Conservation (phyloP, 2,329 filamentous ascomycete species). For the Penicillium sp. region DNA sequence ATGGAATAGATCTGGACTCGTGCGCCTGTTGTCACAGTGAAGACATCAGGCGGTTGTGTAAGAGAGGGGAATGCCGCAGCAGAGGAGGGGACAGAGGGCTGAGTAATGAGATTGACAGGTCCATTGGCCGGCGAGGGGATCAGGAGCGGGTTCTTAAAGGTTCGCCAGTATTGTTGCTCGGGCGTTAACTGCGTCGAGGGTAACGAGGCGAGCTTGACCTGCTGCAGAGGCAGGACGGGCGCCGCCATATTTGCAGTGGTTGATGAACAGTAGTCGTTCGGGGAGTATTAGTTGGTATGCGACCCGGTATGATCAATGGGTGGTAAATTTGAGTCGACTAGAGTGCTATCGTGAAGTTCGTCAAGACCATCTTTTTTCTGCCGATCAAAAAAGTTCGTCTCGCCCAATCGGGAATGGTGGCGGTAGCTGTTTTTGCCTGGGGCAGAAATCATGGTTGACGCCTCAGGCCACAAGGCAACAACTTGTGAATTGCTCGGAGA, state of each 20-base stretch:
- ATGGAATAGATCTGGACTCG: conserved; percentile 92
- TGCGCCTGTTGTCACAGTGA: conserved; percentile 91
- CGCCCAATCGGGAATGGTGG: conserved; percentile 26
- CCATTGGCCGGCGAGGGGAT: conserved; percentile 88
- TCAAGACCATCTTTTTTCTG: conserved; percentile 29
- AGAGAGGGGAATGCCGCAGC: conserved; percentile 43
- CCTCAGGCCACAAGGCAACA: conserved; percentile 3
- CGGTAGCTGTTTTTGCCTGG: conserved; percentile 20
- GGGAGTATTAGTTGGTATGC: background rate
- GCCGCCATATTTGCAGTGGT: conserved; percentile 66
- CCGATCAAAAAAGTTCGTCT: conserved; percentile 29
- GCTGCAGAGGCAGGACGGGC: conserved; percentile 75
- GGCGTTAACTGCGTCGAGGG: conserved; percentile 75
- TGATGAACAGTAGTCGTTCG: background rate
- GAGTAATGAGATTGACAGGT: conserved; percentile 86
- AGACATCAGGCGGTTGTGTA: conserved; percentile 57
- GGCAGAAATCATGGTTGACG: background rate
- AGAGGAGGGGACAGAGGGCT: conserved; percentile 54
- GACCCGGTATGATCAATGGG: background rate
- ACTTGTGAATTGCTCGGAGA: too few relatives aligned
- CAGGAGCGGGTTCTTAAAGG: conserved; percentile 86
- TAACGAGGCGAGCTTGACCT: conserved; percentile 78
- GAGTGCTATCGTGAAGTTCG: conserved; percentile 16
- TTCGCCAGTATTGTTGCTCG: conserved; percentile 94
- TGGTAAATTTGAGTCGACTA: conserved; percentile 1